Conservation (phyloP, 305 asterid species). For the Stenogyne calaminthoides region DNA sequence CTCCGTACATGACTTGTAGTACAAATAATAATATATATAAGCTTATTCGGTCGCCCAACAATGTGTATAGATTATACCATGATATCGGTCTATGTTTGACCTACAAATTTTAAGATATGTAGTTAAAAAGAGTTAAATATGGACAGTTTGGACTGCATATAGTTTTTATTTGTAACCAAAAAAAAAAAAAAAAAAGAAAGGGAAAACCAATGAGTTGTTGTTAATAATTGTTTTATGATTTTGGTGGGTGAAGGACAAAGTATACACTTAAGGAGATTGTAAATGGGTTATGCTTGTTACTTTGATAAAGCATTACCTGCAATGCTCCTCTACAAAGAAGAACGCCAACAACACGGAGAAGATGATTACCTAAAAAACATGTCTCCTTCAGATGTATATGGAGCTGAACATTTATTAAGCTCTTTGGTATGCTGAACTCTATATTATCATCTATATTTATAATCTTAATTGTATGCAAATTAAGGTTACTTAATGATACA, state of each 20-base stretch:
- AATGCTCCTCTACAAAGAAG: slow-evolving; percentile 70
- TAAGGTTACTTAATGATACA: not conserved
- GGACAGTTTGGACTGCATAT: not conserved
- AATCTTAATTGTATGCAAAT: not conserved
- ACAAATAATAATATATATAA: not conserved
- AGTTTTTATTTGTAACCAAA: too few relatives aligned
- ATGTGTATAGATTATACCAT: not conserved
- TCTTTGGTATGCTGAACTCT: slow-evolving; percentile 58
- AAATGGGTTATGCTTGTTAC: slow-evolving; percentile 57
- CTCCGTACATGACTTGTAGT: not conserved
- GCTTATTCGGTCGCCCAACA: not conserved
- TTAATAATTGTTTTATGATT: slow-evolving; percentile 17
- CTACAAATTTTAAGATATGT: not conserved
- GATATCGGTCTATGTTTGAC: not conserved
- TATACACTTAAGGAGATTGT: slow-evolving; percentile 54
- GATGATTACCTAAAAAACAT: slow-evolving; percentile 37
- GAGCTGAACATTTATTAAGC: slow-evolving; percentile 85
- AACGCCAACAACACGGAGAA: slow-evolving; percentile 60
- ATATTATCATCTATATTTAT: not conserved
- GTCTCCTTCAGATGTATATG: slow-evolving; percentile 64
- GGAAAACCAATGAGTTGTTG: not conserved
- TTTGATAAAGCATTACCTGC: slow-evolving; percentile 75
- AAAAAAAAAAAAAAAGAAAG: too few relatives aligned
- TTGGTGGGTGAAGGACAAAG: slow-evolving; percentile 50
- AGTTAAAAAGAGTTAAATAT: not conserved